Percentiles rank a stretch among this genome's conserved stretches.
Evolutionary conservation across 345 rosid genomes (phyloP).

Genomic region (Rhodomyrtus tomentosa): DNA sequence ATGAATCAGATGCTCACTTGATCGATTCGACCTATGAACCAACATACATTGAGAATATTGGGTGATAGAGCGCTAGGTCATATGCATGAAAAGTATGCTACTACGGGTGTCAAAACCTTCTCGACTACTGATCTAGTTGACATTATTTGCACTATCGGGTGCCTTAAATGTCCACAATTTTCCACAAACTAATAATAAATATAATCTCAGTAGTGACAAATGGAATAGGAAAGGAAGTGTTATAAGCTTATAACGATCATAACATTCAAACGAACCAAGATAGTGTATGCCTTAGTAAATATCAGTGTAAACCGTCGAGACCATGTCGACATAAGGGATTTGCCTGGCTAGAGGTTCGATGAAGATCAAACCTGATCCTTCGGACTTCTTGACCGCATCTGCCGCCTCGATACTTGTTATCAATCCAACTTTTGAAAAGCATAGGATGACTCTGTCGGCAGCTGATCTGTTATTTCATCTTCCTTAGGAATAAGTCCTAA

Average conservation of each 20-base stretch:
- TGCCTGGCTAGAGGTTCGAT: constrained; percentile 40
- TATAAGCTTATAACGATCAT: neutral
- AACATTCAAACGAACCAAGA: constrained; percentile 25
- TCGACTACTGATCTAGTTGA: constrained; percentile 28
- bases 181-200: neutral
- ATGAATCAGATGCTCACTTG: neutral
- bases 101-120: constrained; percentile 23
- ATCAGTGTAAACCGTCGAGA: constrained; percentile 49
- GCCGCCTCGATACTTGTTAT: constrained; percentile 29
- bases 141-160: constrained; percentile 18
- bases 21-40: neutral
- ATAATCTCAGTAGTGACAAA: neutral
- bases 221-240: neutral
- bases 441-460: constrained; percentile 27
- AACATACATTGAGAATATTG: constrained; percentile 52
- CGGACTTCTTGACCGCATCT: constrained; percentile 35
- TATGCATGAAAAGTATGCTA: constrained; percentile 28
- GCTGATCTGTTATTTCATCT: constrained; percentile 20
- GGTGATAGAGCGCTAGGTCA: constrained; percentile 54
- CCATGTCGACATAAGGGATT: constrained; percentile 27
- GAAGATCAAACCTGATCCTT: constrained; percentile 40
- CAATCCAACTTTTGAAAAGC: constrained; percentile 43
- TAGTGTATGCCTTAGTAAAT: constrained; percentile 35
- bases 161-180: constrained; percentile 12
- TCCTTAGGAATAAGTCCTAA: constrained; percentile 30